Percentiles rank a stretch among this genome's conserved stretches.
Conservation (phyloP, 2,329 filamentous ascomycete genomes). For the Drechslerella coelobrocha region DNA sequence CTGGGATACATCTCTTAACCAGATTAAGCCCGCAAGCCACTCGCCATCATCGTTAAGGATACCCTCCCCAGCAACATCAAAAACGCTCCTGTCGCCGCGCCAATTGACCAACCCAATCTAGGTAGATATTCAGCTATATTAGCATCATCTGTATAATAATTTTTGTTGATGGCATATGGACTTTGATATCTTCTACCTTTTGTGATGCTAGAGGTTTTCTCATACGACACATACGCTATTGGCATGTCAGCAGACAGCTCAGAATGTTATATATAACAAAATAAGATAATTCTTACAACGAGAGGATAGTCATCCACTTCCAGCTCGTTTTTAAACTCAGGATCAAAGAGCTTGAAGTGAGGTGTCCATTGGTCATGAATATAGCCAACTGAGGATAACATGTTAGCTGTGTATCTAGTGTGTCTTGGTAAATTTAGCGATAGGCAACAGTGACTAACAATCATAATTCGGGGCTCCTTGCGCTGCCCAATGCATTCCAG, state of each 20-base stretch:
- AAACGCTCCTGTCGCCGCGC: slow-evolving; percentile 65
- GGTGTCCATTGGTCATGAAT: slow-evolving; percentile 42
- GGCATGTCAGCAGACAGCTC: slow-evolving; percentile 2
- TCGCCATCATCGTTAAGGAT: slow-evolving; percentile 72
- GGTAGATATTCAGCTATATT: slow-evolving; percentile 18
- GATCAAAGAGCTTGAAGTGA: slow-evolving; percentile 37
- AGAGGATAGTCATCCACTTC: slow-evolving; percentile 33
- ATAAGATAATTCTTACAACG: slow-evolving; percentile 7
- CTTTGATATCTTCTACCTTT: slow-evolving; percentile 17
- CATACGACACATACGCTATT: slow-evolving; percentile 24
- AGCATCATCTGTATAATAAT: too few relatives aligned
- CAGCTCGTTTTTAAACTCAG: slow-evolving; percentile 36
- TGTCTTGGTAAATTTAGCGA: slow-evolving; percentile 55
- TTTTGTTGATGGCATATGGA: too few relatives aligned
- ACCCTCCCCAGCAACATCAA: slow-evolving; percentile 71
- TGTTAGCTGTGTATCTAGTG: too few relatives aligned
- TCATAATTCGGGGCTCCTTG: slow-evolving; percentile 42
- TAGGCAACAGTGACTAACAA: slow-evolving; percentile 60
- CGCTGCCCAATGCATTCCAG: slow-evolving; percentile 57
- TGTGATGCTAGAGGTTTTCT: slow-evolving; percentile 32
- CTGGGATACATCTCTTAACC: slow-evolving; percentile 74
- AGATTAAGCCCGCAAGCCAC: slow-evolving; percentile 74
- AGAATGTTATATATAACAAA: not conserved
- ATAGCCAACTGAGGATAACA: slow-evolving; percentile 63
- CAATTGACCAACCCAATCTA: slow-evolving; percentile 69